Evolutionary conservation across 495 filamentous ascomycete species (phyloP), one percentile per base, ranked within the genome.

Genomic region (Annulohypoxylon moriforme): DNA sequence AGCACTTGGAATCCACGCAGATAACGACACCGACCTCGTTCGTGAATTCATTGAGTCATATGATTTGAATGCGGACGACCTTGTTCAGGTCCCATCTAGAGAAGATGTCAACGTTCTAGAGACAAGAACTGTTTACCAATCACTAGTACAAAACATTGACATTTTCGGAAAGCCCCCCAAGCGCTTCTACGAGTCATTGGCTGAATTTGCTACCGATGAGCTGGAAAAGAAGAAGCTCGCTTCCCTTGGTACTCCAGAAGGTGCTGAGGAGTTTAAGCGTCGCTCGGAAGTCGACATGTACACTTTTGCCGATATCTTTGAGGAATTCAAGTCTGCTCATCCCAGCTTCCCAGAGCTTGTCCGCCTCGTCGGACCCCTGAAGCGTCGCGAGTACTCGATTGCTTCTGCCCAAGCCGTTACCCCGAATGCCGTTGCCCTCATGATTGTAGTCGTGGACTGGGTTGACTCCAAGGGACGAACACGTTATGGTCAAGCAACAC

Each of bases 361-460:
- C 59, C 91, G 91, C 71, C 93, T 99, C 60, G 91, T 99, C 56
- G 88, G 86, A 57, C 96, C 96, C 7, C 88, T 97, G 83, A 99
- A 98, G 86, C 92, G 96, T 57, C 89, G 96, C 60, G 96, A 99
- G 80, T 99, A 99, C 88, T 96, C 93, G 22, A 98, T 99, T 72
- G 96, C 96, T 29, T 98, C 95, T 9, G 93, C 93, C 55, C 96
- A 98, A 82, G 93, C 93, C 69, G 94, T 97, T 6, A 93, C 92
- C 2, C 94, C 96, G 2, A 92, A 85, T 70, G 89, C 87, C 67
- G 93, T 99, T 53, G 87, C 93, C n/a, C 86, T 99, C 66, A 94
- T 98, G 88, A 97, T 99, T 76, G 96, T 99, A 49, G 95, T 94
- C n/a, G 96, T 99, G 72, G 87, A 89, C 83, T 99, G 96, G 96